These are phyloP conservation scores for Salix dunnii DNA, from an alignment of 345 rosid genomes.

Conservation along the genomic window DNA sequence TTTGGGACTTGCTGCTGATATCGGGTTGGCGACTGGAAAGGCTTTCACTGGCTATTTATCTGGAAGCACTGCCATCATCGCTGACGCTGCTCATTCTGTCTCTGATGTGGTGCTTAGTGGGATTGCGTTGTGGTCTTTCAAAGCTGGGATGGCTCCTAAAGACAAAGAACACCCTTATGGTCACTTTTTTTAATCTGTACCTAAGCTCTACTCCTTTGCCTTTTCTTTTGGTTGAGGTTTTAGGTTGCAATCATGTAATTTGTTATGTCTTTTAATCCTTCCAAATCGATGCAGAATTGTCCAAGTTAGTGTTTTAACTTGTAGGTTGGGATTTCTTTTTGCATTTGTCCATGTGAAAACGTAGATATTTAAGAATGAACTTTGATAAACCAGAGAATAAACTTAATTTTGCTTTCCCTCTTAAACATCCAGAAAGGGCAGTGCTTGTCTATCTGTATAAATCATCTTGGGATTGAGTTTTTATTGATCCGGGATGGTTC, in stretches of 20 bases:
- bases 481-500: neutral
- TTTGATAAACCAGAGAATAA: too few species aligned
- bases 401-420: too few species aligned
- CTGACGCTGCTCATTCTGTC: slow-evolving; percentile 70
- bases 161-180: slow-evolving; percentile 96
- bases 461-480: too few species aligned
- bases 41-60: slow-evolving; percentile 58
- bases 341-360: too few species aligned
- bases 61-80: slow-evolving; percentile 64
- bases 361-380: too few species aligned
- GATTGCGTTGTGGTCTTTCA: slow-evolving; percentile 72
- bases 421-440: too few species aligned
- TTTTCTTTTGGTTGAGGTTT: slow-evolving; percentile 1
- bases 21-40: slow-evolving; percentile 56
- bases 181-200: slow-evolving; percentile 49
- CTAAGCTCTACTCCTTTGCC: slow-evolving; percentile 37
- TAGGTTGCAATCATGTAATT: neutral
- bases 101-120: slow-evolving; percentile 83
- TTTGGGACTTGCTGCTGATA: slow-evolving; percentile 65
- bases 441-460: too few species aligned
- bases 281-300: too few species aligned
- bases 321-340: too few species aligned
- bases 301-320: too few species aligned
- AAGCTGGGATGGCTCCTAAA: slow-evolving; percentile 83
- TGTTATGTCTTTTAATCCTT: neutral